Conservation (phyloP, 2,329 filamentous ascomycete species). For the Chaetomium sp. region DNA sequence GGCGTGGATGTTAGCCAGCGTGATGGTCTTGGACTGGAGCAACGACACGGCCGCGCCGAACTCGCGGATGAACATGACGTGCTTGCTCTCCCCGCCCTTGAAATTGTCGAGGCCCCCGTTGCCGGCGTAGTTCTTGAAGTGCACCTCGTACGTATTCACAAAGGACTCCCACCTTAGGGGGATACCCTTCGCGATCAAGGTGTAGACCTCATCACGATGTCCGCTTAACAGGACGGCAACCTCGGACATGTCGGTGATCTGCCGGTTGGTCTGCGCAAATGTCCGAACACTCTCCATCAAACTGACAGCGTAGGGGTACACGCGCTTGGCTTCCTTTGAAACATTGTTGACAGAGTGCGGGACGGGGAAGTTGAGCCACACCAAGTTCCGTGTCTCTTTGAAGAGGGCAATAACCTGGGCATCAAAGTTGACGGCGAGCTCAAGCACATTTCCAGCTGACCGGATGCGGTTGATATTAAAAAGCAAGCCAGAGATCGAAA, state of each 20-base stretch:
- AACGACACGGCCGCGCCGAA: conserved; percentile 83
- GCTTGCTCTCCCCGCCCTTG: conserved; percentile 73
- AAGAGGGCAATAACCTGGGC: conserved; percentile 95
- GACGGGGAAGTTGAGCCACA: conserved; percentile 91
- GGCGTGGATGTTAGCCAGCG: conserved; percentile 71
- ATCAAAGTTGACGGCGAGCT: conserved; percentile 93
- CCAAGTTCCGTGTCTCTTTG: conserved; percentile 94
- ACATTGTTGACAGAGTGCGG: conserved; percentile 93
- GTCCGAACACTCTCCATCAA: conserved; percentile 98
- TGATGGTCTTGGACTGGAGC: conserved; percentile 79
- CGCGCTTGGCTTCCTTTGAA: conserved; percentile 96
- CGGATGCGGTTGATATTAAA: conserved; percentile 86
- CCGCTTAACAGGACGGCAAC: conserved; percentile 83
- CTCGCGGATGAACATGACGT: conserved; percentile 93
- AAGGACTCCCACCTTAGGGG: conserved; percentile 96
- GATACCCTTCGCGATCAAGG: conserved; percentile 76
- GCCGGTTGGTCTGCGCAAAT: conserved; percentile 77
- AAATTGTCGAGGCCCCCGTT: conserved; percentile 54
- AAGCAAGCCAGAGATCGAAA: conserved; percentile 84
- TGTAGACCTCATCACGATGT: conserved; percentile 85
- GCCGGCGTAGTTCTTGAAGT: conserved; percentile 60
- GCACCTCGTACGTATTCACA: conserved; percentile 91
- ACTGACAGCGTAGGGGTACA: conserved; percentile 96
- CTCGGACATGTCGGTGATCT: conserved; percentile 78
- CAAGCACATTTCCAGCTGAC: conserved; percentile 81